A percentile compares a stretch with the other conserved stretches of the same genome.
These are phyloP conservation scores for Calonectria hawksworthii DNA, from an alignment of 2,329 filamentous ascomycete genomes.

Conservation along the genomic window DNA sequence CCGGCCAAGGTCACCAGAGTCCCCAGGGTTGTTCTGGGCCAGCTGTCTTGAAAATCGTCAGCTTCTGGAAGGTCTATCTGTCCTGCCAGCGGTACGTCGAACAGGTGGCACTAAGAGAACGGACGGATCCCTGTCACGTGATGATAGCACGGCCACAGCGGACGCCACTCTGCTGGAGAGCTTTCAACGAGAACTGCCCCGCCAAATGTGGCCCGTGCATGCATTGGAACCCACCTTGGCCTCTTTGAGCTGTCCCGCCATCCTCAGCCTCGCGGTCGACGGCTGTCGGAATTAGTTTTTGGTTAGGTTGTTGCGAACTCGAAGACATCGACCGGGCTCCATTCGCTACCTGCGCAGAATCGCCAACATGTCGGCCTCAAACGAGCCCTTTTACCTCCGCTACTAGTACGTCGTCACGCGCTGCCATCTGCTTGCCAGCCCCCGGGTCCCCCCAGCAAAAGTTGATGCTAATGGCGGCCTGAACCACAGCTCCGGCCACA, in stretches of 20 bases:
- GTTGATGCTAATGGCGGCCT: constrained; percentile 30
- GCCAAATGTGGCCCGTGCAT: constrained; percentile 39
- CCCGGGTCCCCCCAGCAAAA: background rate
- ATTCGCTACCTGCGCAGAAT: constrained; percentile 22
- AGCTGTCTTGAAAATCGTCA: constrained; percentile 47
- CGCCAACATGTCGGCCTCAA: constrained; percentile 72
- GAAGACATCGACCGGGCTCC: constrained; percentile 10
- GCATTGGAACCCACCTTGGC: constrained; percentile 19
- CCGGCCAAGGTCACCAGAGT: constrained; percentile 46
- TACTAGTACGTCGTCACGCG: constrained; percentile 82
- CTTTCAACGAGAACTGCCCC: constrained; percentile 38
- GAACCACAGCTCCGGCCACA: constrained; percentile 86
- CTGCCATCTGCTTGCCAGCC: background rate
- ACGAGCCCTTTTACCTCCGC: constrained; percentile 92
- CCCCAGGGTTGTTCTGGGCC: constrained; percentile 46
- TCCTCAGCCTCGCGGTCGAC: constrained; percentile 44
- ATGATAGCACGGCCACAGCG: constrained; percentile 32
- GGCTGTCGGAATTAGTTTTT: constrained; percentile 21
- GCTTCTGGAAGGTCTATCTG: constrained; percentile 56
- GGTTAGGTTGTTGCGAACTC: constrained; percentile 12
- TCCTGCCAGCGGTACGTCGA: constrained; percentile 52
- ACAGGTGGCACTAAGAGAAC: constrained; percentile 58
- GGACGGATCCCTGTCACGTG: constrained; percentile 49
- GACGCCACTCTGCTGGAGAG: constrained; percentile 10
- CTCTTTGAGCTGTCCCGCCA: constrained; percentile 34